These are phyloP conservation scores for Magnaporthales sp. DNA, from an alignment of 2,329 filamentous ascomycete genomes.

Conservation along the genomic window DNA sequence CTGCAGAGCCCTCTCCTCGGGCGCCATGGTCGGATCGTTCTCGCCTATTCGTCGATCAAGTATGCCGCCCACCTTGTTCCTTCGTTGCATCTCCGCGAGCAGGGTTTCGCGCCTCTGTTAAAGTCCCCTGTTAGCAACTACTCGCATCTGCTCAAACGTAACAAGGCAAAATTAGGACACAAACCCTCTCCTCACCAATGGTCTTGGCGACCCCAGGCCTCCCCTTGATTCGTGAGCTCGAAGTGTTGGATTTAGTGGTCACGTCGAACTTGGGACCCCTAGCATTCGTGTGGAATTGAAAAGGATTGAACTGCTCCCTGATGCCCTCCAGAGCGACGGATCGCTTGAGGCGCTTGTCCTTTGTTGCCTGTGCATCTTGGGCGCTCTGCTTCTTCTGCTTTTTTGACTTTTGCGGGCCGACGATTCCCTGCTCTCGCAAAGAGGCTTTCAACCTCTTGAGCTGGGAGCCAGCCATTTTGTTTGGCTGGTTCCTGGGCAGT, in stretches of 20 bases:
- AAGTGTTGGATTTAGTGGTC: constrained; percentile 52
- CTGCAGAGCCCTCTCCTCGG: constrained; percentile 86
- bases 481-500: not conserved
- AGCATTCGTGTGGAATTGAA: constrained; percentile 78
- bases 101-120: constrained; percentile 67
- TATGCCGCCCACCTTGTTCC: constrained; percentile 88
- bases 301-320: constrained; percentile 94
- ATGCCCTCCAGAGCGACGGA: constrained; percentile 75
- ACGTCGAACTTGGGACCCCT: constrained; percentile 79
- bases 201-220: constrained; percentile 80
- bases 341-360: constrained; percentile 67
- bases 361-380: constrained; percentile 54
- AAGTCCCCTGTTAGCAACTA: not conserved
- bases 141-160: not conserved
- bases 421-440: constrained; percentile 78
- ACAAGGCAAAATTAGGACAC: constrained; percentile 15
- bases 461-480: constrained; percentile 83
- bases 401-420: constrained; percentile 88
- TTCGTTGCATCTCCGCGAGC: constrained; percentile 78
- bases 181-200: constrained; percentile 73
- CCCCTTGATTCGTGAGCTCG: constrained; percentile 53
- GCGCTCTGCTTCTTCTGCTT: constrained; percentile 77
- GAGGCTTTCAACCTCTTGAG: constrained; percentile 92
- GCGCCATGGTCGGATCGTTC: constrained; percentile 86
- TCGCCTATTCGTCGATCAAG: constrained; percentile 92